Base-by-base conservation (phyloP, 2,329 filamentous ascomycete species). In the Furcasterigmium furcatum region DNA sequence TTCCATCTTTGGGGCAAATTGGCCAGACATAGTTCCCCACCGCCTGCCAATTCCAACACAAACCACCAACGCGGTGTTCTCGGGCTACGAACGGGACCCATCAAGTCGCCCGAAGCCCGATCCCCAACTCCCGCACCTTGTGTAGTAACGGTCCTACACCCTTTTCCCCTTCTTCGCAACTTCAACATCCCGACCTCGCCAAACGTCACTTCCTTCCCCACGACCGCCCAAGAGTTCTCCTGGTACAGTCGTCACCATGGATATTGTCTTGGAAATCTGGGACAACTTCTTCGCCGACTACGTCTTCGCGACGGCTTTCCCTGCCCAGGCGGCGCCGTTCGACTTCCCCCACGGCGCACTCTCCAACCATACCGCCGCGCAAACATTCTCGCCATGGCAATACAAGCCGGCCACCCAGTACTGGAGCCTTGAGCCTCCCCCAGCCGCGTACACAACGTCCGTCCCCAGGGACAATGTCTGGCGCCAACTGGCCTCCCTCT, bases 211-310 rank as follows among this genome's bases (percentile, higher is more conserved):
- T n/a, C n/a, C n/a, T n/a, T n/a, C n/a, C n/a, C n/a, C n/a, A n/a
- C n/a, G n/a, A n/a, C n/a, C n/a, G n/a, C n/a, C n/a, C n/a, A n/a
- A n/a, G n/a, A n/a, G n/a, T n/a, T n/a, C 24, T 14, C 13, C 14
- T 34, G 30, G 30, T 18, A 16, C 4, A 34, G 18, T 36, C 45
- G 47, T 52, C 71, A 74, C 63, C 66, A 96, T 97, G 92, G 92
- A 97, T 76, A 82, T 96, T 70, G 82, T 94, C 38, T 85, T 96
- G 54, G 91, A 96, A 69, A 58, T 91, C 49, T 79, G 82, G 68
- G 92, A 97, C 70, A 88, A 85, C 57, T 89, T 86, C 60, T 59
- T 91, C 52, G 86, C 87, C 66, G 92, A 97, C 70, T 80, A 85
- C 55, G 57, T 87, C 47, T 96, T 95, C 63, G 85, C 91, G 41